phyloP scores from a whole-genome alignment of 129 eudicot genomes.

The Ambrosia artemisiifolia region DNA sequence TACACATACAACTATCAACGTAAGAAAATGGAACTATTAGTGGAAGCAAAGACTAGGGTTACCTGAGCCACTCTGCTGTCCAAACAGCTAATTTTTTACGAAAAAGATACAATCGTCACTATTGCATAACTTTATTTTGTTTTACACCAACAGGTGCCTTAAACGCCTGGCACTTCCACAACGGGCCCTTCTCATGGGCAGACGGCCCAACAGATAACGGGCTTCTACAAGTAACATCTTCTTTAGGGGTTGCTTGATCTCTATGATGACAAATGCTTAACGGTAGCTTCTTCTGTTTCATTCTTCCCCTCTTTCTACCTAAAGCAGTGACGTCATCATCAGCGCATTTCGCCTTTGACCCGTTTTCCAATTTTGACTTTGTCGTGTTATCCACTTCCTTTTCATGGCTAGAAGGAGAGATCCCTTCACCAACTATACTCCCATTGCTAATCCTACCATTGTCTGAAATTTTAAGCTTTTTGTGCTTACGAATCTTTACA shows the following conservation, averaged over 20 bases:
- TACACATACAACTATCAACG: slow-evolving; percentile 13
- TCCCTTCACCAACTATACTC: slow-evolving; percentile 26
- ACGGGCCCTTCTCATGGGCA: slow-evolving; percentile 38
- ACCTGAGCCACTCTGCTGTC: slow-evolving; percentile 42
- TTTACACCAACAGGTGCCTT: slow-evolving; percentile 55
- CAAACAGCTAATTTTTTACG: slow-evolving; percentile 31
- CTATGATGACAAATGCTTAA: slow-evolving; percentile 72
- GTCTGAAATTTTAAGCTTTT: slow-evolving; percentile 50
- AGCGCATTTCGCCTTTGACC: slow-evolving; percentile 35
- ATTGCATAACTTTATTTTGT: slow-evolving; percentile 64
- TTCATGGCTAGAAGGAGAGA: slow-evolving; percentile 17
- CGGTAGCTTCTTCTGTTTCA: slow-evolving; percentile 80
- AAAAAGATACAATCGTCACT: slow-evolving; percentile 32
- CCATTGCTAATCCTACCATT: slow-evolving; percentile 45
- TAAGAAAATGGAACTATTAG: background rate
- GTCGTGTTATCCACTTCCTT: slow-evolving; percentile 40
- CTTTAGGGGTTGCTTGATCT: slow-evolving; percentile 65
- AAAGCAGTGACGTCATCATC: slow-evolving; percentile 46
- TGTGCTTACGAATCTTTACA: slow-evolving; percentile 48
- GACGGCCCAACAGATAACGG: slow-evolving; percentile 44
- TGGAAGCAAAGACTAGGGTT: slow-evolving; percentile 22
- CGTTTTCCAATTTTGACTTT: slow-evolving; percentile 29
- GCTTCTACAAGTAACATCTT: slow-evolving; percentile 42
- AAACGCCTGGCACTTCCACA: slow-evolving; percentile 71
- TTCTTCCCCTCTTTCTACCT: slow-evolving; percentile 78